Evolutionary conservation across 768 basidiomycete genomes (phyloP), one percentile per base, ranked within the genome.

Genomic region (Collybia mongolica): DNA sequence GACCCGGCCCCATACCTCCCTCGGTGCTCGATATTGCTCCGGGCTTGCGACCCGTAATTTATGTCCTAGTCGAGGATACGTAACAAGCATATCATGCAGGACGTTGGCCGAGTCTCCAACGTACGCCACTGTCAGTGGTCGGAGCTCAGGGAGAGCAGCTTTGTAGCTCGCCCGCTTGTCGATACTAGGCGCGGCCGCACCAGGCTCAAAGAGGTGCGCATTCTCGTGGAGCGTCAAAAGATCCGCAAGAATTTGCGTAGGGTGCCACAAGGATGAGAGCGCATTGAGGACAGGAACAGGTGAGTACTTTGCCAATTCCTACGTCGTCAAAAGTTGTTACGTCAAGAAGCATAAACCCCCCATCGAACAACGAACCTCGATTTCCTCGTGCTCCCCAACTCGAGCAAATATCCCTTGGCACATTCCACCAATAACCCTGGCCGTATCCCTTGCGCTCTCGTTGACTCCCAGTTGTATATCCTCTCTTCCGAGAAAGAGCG

Each of bases 381-480:
- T 87, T 65, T 99, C 97, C 1, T 77, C 75, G 67, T 99, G 97
- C 23, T 81, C 88, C 3, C 93, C 93, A 3, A 99, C 95, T 40
- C 97, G 87, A 20, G 97, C 96, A 72, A 98, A 96, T 48, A 98
- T 91, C 12, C 95, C 97, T 67, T 98, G 86, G 50, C 88, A 90
- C 95, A 98, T 97, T 3, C 91, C 90, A 2, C 91, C 88, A 53
- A 98, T 83, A 8, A 99, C 92, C 20, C 86, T 79, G 11, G 92
- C 88, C 0, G 90, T 84, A 71, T 99, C 97, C 36, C 89, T 74
- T 3, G 83, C 65, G 23, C 75, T 82, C 77, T 99, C 97, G 67
- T 97, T 99, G 38, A 98, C 94, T 41, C 96, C 96, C 18, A 99
- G 75, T 59, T 99, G 97, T 47, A 98, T 95, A 63, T 98, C 97